Conservation (phyloP, 2,329 filamentous ascomycete species). For the Leptographium procerum region DNA sequence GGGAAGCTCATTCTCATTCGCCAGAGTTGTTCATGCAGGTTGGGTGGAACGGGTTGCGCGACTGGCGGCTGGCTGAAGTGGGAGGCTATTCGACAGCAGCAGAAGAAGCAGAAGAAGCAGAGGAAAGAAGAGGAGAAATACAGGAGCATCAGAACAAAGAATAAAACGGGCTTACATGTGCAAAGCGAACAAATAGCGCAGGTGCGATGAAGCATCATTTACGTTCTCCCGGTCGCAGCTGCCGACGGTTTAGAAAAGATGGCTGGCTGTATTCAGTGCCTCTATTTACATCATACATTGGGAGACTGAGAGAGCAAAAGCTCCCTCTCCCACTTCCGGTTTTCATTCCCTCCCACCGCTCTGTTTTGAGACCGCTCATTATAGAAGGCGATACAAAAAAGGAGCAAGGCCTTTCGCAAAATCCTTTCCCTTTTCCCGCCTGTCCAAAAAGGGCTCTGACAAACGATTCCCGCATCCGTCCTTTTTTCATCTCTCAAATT, state of each 20-base stretch:
- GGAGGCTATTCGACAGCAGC: neutral
- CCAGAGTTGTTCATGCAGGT: neutral
- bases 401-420: neutral
- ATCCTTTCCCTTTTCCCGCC: neutral
- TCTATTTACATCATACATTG: conserved; percentile 2
- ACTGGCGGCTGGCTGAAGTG: neutral
- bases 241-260: neutral
- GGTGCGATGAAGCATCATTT: neutral
- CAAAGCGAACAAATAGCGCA: neutral
- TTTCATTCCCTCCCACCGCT: neutral
- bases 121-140: neutral
- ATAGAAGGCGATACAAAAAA: neutral
- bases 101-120: neutral
- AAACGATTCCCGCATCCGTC: too few species aligned
- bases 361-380: neutral
- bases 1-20: neutral
- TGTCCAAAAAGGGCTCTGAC: neutral
- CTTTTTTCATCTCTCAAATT: neutral
- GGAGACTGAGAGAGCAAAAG: neutral
- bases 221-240: neutral
- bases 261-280: neutral
- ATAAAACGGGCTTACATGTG: neutral
- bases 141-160: neutral
- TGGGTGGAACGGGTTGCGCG: neutral
- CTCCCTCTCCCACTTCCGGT: neutral